Conservation (phyloP, 2,329 filamentous ascomycete species). For the Aschersonia sp. region DNA sequence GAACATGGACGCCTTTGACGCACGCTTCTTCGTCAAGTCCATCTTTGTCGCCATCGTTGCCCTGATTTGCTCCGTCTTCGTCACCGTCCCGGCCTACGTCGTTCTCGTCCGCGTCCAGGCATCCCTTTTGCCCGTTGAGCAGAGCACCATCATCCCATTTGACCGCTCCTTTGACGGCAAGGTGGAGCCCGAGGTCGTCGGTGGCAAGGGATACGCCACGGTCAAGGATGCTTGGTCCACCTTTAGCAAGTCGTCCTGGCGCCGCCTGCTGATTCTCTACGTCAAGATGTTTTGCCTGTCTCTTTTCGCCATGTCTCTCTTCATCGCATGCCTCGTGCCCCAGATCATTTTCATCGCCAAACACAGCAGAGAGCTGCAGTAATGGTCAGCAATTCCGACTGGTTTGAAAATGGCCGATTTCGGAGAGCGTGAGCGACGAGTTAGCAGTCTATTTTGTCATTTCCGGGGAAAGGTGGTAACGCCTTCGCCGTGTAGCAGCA, state of each 20-base stretch:
- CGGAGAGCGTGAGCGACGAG: too few species aligned
- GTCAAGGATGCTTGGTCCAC: conserved; percentile 66
- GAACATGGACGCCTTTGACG: conserved; percentile 14
- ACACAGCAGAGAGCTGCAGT: conserved; percentile 2
- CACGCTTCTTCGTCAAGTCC: conserved; percentile 21
- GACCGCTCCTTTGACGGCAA: conserved; percentile 74
- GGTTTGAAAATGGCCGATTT: background rate
- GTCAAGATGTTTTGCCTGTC: conserved; percentile 52
- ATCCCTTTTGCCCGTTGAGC: conserved; percentile 66
- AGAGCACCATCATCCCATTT: conserved; percentile 78
- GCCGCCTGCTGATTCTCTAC: conserved; percentile 61
- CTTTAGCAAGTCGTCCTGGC: conserved; percentile 58
- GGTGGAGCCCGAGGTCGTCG: conserved; percentile 60
- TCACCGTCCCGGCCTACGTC: conserved; percentile 63
- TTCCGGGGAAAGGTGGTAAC: too few species aligned
- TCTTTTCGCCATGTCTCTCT: conserved; percentile 28
- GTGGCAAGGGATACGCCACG: conserved; percentile 55
- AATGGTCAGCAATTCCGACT: background rate
- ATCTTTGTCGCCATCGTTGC: conserved; percentile 28
- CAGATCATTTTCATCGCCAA: conserved; percentile 31
- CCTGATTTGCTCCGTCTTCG: conserved; percentile 39
- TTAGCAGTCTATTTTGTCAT: too few species aligned
- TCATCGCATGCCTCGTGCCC: conserved; percentile 30
- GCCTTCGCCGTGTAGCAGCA: too few species aligned
- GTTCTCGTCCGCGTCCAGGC: conserved; percentile 74